These are phyloP conservation scores for Lentinula novae-zelandiae DNA, from an alignment of 1,284 basidiomycete species.

Conservation along the genomic window DNA sequence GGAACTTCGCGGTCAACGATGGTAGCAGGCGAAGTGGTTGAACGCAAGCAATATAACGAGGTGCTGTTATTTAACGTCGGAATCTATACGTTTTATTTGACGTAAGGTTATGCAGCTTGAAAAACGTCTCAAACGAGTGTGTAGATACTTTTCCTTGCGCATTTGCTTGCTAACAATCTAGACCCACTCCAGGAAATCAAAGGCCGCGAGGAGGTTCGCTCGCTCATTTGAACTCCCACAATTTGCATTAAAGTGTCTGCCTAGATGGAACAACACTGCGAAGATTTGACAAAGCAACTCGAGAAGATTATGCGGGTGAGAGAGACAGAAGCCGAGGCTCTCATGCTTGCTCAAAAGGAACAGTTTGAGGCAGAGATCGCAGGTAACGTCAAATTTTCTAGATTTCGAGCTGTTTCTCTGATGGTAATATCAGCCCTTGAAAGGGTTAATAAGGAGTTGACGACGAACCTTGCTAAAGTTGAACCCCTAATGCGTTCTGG, in stretches of 20 bases:
- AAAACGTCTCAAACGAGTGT: constrained; percentile 2
- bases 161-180: background rate
- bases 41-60: background rate
- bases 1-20: background rate
- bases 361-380: constrained; percentile 48
- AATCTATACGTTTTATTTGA: background rate
- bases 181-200: background rate
- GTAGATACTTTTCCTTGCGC: background rate
- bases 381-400: constrained; percentile 31
- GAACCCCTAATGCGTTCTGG: constrained; percentile 49
- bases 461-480: constrained; percentile 45
- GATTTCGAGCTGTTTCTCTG: background rate
- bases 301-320: constrained; percentile 55
- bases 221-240: background rate
- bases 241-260: background rate
- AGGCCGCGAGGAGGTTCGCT: background rate
- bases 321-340: constrained; percentile 59
- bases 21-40: background rate
- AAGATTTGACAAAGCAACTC: constrained; percentile 47
- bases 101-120: background rate
- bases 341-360: constrained; percentile 40
- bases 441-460: constrained; percentile 53
- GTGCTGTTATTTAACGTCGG: background rate
- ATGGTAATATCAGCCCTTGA: constrained; percentile 45
- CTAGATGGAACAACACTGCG: constrained; percentile 42